Base-by-base conservation (phyloP, 495 filamentous ascomycete genomes). In the Daldinia bambusicola region DNA sequence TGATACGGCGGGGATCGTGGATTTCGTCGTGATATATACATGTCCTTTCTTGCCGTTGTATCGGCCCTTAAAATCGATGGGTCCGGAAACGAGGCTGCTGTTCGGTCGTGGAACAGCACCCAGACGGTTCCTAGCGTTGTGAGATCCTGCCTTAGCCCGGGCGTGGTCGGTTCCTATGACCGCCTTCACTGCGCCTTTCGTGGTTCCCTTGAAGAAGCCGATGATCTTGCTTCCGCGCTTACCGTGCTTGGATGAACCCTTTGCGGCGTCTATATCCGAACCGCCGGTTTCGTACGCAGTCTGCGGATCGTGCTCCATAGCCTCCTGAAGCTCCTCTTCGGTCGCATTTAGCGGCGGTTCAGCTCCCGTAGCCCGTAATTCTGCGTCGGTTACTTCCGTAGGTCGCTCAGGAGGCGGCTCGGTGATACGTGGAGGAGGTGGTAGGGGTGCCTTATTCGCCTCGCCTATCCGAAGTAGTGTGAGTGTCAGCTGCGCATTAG, bases 391-490 rank as follows among this genome's bases (percentile, higher is more conserved):
- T 41, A 84, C 67, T 14, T 81, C 70, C 12, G 79, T 79, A 10
- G 88, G 82, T 53, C 83, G 71, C 31, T 84, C 75, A 9, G 89
- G 85, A 0, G 89, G 88, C 6, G 87, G 82, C 14, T 83, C 75
- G 12, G 72, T 71, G n/a, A 85, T 82, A 3, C 79, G 80, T 5
- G 93, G 92, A 0, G 93, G 91, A n/a, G 93, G 92, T 3, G 93
- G 92, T 0, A 97, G 78, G 0, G 93, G 93, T 0, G 92, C 87
- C 59, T 91, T 89, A 78, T 94, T 95, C 18, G 88, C 89, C 80
- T 96, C 93, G 57, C 93, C 92, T 60, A 94, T 89, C 40, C 94
- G 91, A 30, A 97, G 90, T 12, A 97, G 85, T 4, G 93, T 97
- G 51, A 97, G 78, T 0, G 93, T 92, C 13, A 97, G 84, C 70